A percentile compares a stretch with the other conserved stretches of the same genome.
Evolutionary conservation across 1,284 basidiomycete genomes (phyloP).

Genomic region (Boletus semigastroideus): DNA sequence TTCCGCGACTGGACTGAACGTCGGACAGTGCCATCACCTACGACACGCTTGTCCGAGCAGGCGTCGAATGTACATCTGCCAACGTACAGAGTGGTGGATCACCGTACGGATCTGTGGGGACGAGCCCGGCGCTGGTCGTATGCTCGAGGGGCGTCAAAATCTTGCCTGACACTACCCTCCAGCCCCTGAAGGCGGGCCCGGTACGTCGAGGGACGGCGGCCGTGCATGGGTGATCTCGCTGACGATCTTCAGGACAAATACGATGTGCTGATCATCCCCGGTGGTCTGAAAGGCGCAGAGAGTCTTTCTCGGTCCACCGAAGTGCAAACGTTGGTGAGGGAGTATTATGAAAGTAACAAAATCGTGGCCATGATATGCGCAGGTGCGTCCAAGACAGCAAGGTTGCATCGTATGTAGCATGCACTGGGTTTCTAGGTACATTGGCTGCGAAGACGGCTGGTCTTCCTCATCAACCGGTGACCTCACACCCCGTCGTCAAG

Average conservation of each 20-base stretch:
- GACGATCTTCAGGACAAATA: constrained; percentile 49
- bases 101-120: constrained; percentile 24
- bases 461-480: constrained; percentile 65
- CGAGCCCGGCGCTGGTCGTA: constrained; percentile 48
- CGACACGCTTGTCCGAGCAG: constrained; percentile 77
- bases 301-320: constrained; percentile 60
- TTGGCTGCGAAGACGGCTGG: constrained; percentile 66
- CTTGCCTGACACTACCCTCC: constrained; percentile 62
- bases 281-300: constrained; percentile 79
- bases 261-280: constrained; percentile 76
- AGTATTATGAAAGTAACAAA: constrained; percentile 62
- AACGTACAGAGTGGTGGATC: constrained; percentile 51
- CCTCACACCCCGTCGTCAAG: constrained; percentile 81
- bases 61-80: constrained; percentile 62
- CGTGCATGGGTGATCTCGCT: background rate
- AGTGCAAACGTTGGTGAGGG: constrained; percentile 65
- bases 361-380: constrained; percentile 84
- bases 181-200: constrained; percentile 43
- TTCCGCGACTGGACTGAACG: background rate
- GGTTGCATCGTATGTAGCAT: background rate
- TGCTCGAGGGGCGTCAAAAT: constrained; percentile 77
- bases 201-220: constrained; percentile 33
- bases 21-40: constrained; percentile 68
- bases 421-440: constrained; percentile 46
- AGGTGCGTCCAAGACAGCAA: constrained; percentile 40